Evolutionary conservation across 768 basidiomycete genomes (phyloP).

Genomic region (Rhizopogon sp.): DNA sequence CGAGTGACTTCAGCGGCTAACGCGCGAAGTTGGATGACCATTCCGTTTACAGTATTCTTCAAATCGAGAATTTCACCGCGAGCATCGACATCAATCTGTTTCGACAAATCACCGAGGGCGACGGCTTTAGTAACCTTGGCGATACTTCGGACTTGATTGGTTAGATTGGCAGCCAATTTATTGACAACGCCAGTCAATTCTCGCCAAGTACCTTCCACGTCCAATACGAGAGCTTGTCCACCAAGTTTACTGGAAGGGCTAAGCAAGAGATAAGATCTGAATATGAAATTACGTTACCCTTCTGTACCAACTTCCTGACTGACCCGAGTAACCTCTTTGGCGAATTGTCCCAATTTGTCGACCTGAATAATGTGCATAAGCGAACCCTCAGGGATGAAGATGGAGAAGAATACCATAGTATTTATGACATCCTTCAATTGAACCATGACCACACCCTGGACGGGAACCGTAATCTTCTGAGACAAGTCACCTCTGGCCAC

Average conservation of each 20-base stretch:
- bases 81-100: constrained; percentile 89
- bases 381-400: background rate
- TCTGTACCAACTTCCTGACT: constrained; percentile 82
- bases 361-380: constrained; percentile 32
- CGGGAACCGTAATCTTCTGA: constrained; percentile 75
- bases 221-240: constrained; percentile 79
- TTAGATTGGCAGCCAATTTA: constrained; percentile 75
- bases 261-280: constrained; percentile 26
- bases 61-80: constrained; percentile 87
- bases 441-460: constrained; percentile 75
- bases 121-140: constrained; percentile 69
- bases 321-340: constrained; percentile 85
- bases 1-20: constrained; percentile 81
- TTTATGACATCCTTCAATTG: constrained; percentile 79
- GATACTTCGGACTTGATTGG: constrained; percentile 52
- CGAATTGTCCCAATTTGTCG: constrained; percentile 79
- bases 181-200: constrained; percentile 82
- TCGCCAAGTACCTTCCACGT: constrained; percentile 89
- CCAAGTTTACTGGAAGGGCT: constrained; percentile 57
- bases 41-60: constrained; percentile 56
- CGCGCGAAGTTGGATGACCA: constrained; percentile 49
- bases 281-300: constrained; percentile 38
- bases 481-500: constrained; percentile 73
- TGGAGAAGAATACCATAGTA: constrained; percentile 41
- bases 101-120: constrained; percentile 82